Evolutionary conservation across 768 basidiomycete genomes (phyloP).

Genomic region (Russula sp.): DNA sequence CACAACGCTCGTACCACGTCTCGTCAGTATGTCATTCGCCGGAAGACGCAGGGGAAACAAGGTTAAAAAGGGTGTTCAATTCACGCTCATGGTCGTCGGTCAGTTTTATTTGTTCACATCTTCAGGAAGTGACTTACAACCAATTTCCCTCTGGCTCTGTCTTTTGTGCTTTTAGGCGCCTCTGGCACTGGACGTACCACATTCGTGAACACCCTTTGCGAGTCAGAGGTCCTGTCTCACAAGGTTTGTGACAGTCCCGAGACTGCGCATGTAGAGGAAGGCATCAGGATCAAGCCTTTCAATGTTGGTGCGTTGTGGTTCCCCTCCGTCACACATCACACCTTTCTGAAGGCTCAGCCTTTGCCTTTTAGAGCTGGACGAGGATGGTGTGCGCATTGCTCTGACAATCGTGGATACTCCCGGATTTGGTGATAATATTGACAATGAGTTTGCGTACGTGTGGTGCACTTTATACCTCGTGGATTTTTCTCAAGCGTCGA

Average conservation of each 20-base stretch:
- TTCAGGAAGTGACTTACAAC: not conserved
- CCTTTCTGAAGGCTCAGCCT: not conserved
- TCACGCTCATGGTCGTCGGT: constrained; percentile 98
- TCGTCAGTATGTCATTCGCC: constrained; percentile 63
- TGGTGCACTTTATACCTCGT: not conserved
- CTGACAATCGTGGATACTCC: constrained; percentile 98
- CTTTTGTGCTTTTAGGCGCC: constrained; percentile 51
- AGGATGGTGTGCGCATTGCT: constrained; percentile 96
- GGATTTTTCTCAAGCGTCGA: not conserved
- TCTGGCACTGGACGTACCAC: constrained; percentile 97
- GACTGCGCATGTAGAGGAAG: constrained; percentile 88
- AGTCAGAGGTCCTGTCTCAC: constrained; percentile 85
- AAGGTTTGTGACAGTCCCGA: constrained; percentile 80
- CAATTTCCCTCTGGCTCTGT: constrained; percentile 6
- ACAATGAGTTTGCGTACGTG: constrained; percentile 95
- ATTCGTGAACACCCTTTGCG: constrained; percentile 98
- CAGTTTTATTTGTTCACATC: constrained; percentile 30
- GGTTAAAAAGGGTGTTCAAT: constrained; percentile 98
- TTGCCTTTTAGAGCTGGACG: constrained; percentile 72
- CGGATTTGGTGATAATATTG: constrained; percentile 97
- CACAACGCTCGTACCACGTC: constrained; percentile 21
- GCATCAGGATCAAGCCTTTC: constrained; percentile 89
- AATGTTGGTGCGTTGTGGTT: constrained; percentile 67
- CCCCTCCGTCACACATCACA: not conserved
- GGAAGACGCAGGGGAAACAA: constrained; percentile 87